Base-by-base conservation (phyloP, 148 eudicot genomes). In the Drosera capensis region DNA sequence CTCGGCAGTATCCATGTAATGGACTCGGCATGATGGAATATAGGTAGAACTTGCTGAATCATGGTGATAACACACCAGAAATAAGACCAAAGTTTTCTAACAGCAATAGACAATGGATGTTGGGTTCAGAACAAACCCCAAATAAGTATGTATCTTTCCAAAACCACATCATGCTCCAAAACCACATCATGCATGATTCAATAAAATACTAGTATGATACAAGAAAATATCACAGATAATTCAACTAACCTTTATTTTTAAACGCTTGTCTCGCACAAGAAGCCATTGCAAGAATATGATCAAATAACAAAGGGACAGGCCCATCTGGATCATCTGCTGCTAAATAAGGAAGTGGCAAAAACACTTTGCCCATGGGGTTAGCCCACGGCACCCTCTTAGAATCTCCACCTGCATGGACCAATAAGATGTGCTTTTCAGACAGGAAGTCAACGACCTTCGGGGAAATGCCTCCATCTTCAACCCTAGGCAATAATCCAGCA, bases 311-410 rank as follows among this genome's bases (percentile, higher is more conserved):
- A 19, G 95, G 99, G 25, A 85, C 99, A 50, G 99, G 86, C 39
- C 88, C 95, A 68, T 92, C 99, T 2, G 85, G 88, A 48, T 92
- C 99, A 64, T 85, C 99, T 22, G 75, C 77, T 42, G 88, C 99
- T 73, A 92, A 63, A 78, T 71, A 92, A 29, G 99, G 99, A 55
- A 92, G 90, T 41, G 99, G 99, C 48, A 92, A 70, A 70, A 92
- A 92, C 51, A 85, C 94, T 68, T 92, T 92, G 14, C 99, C 99
- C 99, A 85, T 92, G 2, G 99, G 95, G 60, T 92, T 92, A 48
- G 99, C 99, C 99, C 99, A 92, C 24, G 99, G 99, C 43, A 92
- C 95, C 63, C 99, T 74, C 68, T 92, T 92, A 11, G 99, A 92
- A 73, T 92, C 99, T 53, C 99, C 99, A 52, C 99, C 99, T 43